Evolutionary conservation across 2,329 filamentous ascomycete genomes (phyloP), one percentile per base, ranked within the genome.

Genomic region (Tolypocladium album): DNA sequence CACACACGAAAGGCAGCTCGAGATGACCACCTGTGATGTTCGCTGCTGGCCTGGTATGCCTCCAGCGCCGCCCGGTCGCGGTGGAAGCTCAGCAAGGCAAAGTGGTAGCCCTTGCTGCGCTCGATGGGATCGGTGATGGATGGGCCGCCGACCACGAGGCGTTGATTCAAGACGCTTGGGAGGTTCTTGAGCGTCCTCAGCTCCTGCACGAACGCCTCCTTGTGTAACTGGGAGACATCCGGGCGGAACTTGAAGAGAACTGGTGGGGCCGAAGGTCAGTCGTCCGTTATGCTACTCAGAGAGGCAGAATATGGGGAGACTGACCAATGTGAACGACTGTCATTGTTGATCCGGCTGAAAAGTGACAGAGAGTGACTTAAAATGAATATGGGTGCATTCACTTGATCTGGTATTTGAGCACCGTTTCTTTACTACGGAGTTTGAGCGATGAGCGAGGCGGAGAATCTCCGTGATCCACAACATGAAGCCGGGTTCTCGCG

Each of bases 51-150:
- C 59, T 83, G 81, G 58, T 84, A 84, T 1, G 72, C 76, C 1
- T 72, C 76, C 60, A 84, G 63, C 0, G 79, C 81, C 9, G 69
- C 69, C 7, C 65, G 67, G 27, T 79, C 69, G 5, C 75, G 65
- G 56, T 83, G 82, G 24, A 78, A 82, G 70, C 81, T 83, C 43
- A 84, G 58, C 0, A 83, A 68, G 0, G 78, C 76, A 60, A 76
- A 77, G 13, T 84, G 73, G 56, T 76, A 83, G 0, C 80, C 80
- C 61, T 83, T 81, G 67, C 79, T 83, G 22, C 76, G 71, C 40
- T 78, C 78, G 11, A 79, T 75, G 0, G 81, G 80, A 27, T 78
- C 72, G 0, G 81, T 83, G 6, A 83, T 72, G 0, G 79, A 81
- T 0, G 80, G 80, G 0, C 81, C 79, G 0, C 81, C 81, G 5